Evolutionary conservation across 306 rosid genomes (phyloP).

Genomic region (Dicorynia guianensis): DNA sequence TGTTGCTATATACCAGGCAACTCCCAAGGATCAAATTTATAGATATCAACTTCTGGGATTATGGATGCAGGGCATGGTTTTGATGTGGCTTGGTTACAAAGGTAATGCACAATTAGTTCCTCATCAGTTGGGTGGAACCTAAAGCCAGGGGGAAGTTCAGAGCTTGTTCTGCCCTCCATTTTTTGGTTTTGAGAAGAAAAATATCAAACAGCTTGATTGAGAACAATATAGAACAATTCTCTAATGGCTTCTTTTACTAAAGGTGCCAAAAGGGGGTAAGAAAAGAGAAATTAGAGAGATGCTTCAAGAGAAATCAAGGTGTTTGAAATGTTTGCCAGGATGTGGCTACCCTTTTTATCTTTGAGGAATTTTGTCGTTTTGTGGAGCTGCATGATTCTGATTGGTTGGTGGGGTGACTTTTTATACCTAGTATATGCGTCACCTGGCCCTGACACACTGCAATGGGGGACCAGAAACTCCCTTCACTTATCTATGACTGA

Average conservation of each 20-base stretch:
- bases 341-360: slow-evolving; percentile 66
- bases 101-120: slow-evolving; percentile 76
- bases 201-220: not conserved
- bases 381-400: slow-evolving; percentile 48
- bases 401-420: slow-evolving; percentile 79
- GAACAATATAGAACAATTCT: too few relatives aligned
- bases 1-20: slow-evolving; percentile 68
- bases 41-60: slow-evolving; percentile 88
- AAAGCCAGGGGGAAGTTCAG: slow-evolving; percentile 92
- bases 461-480: slow-evolving; percentile 3
- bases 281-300: not conserved
- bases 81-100: slow-evolving; percentile 83
- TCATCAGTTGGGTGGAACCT: slow-evolving; percentile 97
- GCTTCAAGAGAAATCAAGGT: slow-evolving; percentile 49
- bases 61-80: slow-evolving; percentile 88
- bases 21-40: slow-evolving; percentile 92
- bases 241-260: too few relatives aligned
- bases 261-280: too few relatives aligned
- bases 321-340: slow-evolving; percentile 84
- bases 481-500: slow-evolving; percentile 32
- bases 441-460: slow-evolving; percentile 42
- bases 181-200: not conserved
- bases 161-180: slow-evolving; percentile 57
- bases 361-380: slow-evolving; percentile 66
- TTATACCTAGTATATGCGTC: slow-evolving; percentile 36